Percentiles rank a stretch among this genome's conserved stretches.
Conservation (phyloP, 306 rosid genomes). For the Cicer arietinum region DNA sequence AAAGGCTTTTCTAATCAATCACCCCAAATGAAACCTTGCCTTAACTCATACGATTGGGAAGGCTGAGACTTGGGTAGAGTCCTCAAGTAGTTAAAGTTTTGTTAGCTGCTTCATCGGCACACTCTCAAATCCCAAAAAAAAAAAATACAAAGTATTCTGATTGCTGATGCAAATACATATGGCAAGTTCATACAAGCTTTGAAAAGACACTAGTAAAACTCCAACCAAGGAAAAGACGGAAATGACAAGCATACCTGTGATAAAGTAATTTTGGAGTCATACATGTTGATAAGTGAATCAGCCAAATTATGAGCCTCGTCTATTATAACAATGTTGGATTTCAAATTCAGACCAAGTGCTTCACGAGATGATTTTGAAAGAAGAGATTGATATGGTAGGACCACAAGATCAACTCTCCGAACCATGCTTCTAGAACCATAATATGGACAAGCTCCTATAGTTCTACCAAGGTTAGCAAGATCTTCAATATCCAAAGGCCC, state of each 20-base stretch:
- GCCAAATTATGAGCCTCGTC: slow-evolving; percentile 98
- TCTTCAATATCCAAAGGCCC: slow-evolving; percentile 95
- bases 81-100: not conserved
- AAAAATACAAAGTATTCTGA: not conserved
- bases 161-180: slow-evolving; percentile 34
- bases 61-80: not conserved
- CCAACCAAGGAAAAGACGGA: slow-evolving; percentile 29
- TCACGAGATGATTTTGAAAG: slow-evolving; percentile 93
- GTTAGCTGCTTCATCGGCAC: not conserved
- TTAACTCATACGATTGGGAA: slow-evolving; percentile 5
- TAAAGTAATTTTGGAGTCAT: slow-evolving; percentile 74
- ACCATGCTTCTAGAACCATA: slow-evolving; percentile 93
- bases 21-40: slow-evolving; percentile 21
- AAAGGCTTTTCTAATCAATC: slow-evolving; percentile 22
- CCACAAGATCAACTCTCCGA: slow-evolving; percentile 82
- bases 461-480: slow-evolving; percentile 85
- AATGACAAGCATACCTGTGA: slow-evolving; percentile 64
- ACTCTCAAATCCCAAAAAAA: not conserved
- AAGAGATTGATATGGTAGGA: slow-evolving; percentile 95
- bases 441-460: slow-evolving; percentile 84
- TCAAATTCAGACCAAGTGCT: slow-evolving; percentile 87
- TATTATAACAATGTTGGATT: slow-evolving; percentile 74
- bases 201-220: slow-evolving; percentile 22
- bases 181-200: slow-evolving; percentile 21
- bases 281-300: slow-evolving; percentile 90